Conservation (phyloP, 768 basidiomycete species). For the Mycena vulgaris region DNA sequence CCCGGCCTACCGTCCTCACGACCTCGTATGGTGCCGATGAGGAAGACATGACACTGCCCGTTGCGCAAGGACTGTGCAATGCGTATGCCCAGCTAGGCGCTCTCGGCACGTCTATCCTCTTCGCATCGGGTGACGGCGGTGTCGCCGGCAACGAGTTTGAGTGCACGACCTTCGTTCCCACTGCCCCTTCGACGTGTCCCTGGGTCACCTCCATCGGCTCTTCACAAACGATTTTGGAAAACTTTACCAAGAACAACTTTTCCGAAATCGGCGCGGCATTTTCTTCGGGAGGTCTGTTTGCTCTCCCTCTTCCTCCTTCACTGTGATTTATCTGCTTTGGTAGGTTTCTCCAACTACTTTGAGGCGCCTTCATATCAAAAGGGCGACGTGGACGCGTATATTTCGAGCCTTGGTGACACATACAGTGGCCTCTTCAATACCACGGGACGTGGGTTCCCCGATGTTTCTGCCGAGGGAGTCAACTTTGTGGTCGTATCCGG, state of each 20-base stretch:
- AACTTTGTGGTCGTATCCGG: constrained; percentile 28
- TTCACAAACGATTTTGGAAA: constrained; percentile 36
- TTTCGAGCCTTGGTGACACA: constrained; percentile 40
- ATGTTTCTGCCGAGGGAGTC: constrained; percentile 33
- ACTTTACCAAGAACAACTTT: constrained; percentile 30
- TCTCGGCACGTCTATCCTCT: constrained; percentile 62
- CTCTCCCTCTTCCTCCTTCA: not conserved
- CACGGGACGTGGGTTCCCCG: constrained; percentile 37
- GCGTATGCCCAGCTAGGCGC: constrained; percentile 62
- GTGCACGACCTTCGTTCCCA: constrained; percentile 31
- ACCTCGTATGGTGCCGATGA: constrained; percentile 24
- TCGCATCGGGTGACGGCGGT: constrained; percentile 64
- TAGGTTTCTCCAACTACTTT: constrained; percentile 59
- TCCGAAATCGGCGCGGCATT: constrained; percentile 21
- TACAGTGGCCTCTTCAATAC: constrained; percentile 35
- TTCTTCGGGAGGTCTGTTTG: constrained; percentile 21
- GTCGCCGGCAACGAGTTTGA: constrained; percentile 50
- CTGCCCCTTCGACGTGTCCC: constrained; percentile 38
- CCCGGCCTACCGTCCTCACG: constrained; percentile 17
- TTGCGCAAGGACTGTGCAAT: constrained; percentile 57
- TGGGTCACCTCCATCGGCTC: constrained; percentile 44
- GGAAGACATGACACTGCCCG: constrained; percentile 51
- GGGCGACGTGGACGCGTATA: constrained; percentile 44
- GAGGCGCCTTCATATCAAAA: constrained; percentile 52
- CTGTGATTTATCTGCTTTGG: constrained; percentile 19